Base-by-base conservation (phyloP, 768 basidiomycete genomes). In the Neoboletus magnificus region DNA sequence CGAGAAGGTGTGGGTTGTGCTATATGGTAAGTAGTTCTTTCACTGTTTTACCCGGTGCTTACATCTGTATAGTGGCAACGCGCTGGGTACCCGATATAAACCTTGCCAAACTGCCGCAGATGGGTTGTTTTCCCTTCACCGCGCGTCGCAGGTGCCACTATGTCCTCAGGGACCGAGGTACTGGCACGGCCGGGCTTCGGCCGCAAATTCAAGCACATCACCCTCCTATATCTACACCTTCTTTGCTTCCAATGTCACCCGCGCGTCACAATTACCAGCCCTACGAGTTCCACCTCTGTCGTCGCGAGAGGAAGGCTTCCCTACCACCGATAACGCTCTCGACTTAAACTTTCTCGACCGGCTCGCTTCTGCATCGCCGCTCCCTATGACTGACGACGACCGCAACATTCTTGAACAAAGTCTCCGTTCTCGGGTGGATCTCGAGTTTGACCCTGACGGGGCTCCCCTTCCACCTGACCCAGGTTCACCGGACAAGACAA, bases 1-100 rank as follows among this genome's bases (percentile, higher is more conserved):
- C 78, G 83, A 33, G 85, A 87, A 67, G 86, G 85, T 6, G 74
- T 89, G 11, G 87, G 84, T 20, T 89, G 87, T 70, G 76, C 79
- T 3, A 76, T 76, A 43, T 86, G 83, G 82, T 77, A 50, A 64
- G 78, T 70, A 7, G 9, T 40, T 5, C 43, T 4, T 44, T 30
- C 25, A 1, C 35, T 41, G 50, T 50, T 53, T n/a, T 22, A 29
- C 44, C 18, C 48, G 23, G 25, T 46, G 43, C 62, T 68, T 39
- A 64, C 40, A 25, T 25, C n/a, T 44, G 43, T n/a, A 25, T 57
- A 86, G 85, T 57, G 86, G 86, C 1, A 88, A 86, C 54, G 73
- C 82, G 4, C 73, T 88, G 12, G 86, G 86, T 27, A 84, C 79
- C 6, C 76, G 84, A 29, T 85, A 81, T 61, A 77, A 76, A 35